Percentiles rank a stretch among this genome's conserved stretches.
These are phyloP conservation scores for Friedmanniomyces endolithicus DNA, from an alignment of 495 filamentous ascomycete species.

Conservation along the genomic window DNA sequence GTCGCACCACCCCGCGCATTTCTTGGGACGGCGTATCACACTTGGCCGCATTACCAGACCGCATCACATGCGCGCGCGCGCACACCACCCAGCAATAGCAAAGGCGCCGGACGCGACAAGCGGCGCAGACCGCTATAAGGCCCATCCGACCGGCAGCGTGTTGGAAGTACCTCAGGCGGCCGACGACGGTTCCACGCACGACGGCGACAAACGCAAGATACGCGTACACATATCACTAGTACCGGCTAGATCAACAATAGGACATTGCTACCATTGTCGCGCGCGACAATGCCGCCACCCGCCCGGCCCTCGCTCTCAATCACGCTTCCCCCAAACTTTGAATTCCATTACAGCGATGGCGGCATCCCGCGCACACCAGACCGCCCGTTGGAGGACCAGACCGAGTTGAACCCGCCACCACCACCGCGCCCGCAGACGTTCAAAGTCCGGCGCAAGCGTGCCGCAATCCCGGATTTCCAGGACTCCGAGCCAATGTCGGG, in stretches of 20 bases:
- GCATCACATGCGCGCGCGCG: background rate
- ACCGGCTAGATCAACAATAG: background rate
- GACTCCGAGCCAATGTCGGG: slow-evolving; percentile 24
- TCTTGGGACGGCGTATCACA: background rate
- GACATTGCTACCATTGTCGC: background rate
- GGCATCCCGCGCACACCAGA: slow-evolving; percentile 49
- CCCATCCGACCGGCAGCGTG: background rate
- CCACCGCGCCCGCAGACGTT: slow-evolving; percentile 40
- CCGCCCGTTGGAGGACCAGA: slow-evolving; percentile 31
- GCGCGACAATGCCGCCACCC: slow-evolving; percentile 5
- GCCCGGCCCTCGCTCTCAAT: slow-evolving; percentile 42
- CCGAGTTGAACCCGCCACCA: slow-evolving; percentile 32
- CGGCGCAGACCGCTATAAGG: background rate
- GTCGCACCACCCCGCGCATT: background rate
- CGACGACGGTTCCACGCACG: background rate
- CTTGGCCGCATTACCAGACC: background rate
- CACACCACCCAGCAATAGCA: background rate
- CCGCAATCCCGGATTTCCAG: slow-evolving; percentile 27
- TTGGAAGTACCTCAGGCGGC: background rate
- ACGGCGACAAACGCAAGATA: background rate
- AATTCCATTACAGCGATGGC: slow-evolving; percentile 43
- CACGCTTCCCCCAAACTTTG: slow-evolving; percentile 54
- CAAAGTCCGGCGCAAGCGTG: slow-evolving; percentile 35
- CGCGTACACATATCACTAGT: background rate
- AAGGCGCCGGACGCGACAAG: background rate